A percentile compares a stretch with the other conserved stretches of the same genome.
Conservation (phyloP, 108 stramenopile genomes). For the Chaetoceros tenuissimus region DNA sequence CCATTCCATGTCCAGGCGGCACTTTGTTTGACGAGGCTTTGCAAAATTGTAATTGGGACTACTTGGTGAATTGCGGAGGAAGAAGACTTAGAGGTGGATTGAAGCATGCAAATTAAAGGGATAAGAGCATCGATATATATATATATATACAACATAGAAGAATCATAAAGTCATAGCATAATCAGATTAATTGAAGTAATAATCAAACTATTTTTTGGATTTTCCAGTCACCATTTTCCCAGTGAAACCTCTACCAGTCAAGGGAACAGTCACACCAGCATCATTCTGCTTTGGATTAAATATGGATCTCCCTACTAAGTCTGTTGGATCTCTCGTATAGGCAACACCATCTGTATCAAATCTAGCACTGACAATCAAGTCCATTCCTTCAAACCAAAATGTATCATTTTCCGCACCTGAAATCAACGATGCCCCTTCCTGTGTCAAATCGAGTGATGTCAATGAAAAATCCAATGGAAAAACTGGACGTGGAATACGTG, state of each 20-base stretch:
- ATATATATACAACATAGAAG: no score
- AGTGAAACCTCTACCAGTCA: slow-evolving; percentile 13
- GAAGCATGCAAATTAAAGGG: no score
- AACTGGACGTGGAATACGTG: slow-evolving; percentile 24
- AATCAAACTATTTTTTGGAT: slow-evolving; percentile 10
- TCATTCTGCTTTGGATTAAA: not conserved
- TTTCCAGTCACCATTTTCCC: slow-evolving; percentile 14
- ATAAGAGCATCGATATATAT: no score
- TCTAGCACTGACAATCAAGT: slow-evolving; percentile 49
- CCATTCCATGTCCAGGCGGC: no score
- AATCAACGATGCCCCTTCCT: slow-evolving; percentile 18
- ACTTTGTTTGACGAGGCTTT: no score
- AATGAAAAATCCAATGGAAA: slow-evolving; percentile 43
- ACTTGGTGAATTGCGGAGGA: no score
- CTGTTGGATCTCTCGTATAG: slow-evolving; percentile 46
- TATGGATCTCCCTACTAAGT: slow-evolving; percentile 38
- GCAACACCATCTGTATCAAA: slow-evolving; percentile 54
- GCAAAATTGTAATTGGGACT: no score
- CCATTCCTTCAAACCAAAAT: slow-evolving; percentile 36
- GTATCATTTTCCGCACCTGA: slow-evolving; percentile 1
- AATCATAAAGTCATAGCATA: no score
- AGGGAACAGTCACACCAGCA: slow-evolving; percentile 6
- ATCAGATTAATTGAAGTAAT: slow-evolving; percentile 1
- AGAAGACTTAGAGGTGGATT: no score
- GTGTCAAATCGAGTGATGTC: slow-evolving; percentile 27